These are phyloP conservation scores for Picea glauca DNA, from an alignment of 75 land plant genomes.

Conservation along the genomic window DNA sequence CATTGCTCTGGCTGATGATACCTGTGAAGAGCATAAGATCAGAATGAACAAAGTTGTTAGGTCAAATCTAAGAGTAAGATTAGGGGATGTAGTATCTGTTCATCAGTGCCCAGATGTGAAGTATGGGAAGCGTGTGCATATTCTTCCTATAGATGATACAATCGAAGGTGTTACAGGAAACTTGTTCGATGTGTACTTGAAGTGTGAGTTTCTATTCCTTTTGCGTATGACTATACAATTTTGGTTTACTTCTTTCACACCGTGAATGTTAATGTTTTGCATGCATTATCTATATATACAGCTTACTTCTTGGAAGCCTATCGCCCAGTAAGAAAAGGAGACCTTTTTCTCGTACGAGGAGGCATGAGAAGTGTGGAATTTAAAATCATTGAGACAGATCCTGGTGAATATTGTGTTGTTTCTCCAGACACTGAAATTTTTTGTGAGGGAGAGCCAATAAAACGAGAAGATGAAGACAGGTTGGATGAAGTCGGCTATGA, in stretches of 20 bases:
- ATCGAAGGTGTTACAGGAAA: slow-evolving; percentile 79
- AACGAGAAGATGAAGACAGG: slow-evolving; percentile 33
- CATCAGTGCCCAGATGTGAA: slow-evolving; percentile 85
- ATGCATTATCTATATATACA: not conserved
- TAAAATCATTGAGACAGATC: slow-evolving; percentile 42
- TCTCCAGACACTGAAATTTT: slow-evolving; percentile 45
- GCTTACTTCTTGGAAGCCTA: slow-evolving; percentile 48
- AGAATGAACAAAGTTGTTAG: slow-evolving; percentile 89
- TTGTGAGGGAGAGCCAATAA: slow-evolving; percentile 37
- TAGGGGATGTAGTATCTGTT: slow-evolving; percentile 84
- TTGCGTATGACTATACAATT: not conserved
- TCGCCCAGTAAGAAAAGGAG: slow-evolving; percentile 35
- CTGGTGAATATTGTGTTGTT: slow-evolving; percentile 37
- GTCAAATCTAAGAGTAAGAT: slow-evolving; percentile 72
- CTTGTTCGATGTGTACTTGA: slow-evolving; percentile 75
- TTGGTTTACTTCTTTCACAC: not conserved
- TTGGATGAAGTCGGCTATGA: slow-evolving; percentile 44
- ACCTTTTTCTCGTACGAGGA: slow-evolving; percentile 33
- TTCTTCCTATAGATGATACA: slow-evolving; percentile 80
- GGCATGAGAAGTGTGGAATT: slow-evolving; percentile 45
- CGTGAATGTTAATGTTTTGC: not conserved
- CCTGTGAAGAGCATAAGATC: slow-evolving; percentile 84
- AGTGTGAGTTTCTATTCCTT: slow-evolving; percentile 26
- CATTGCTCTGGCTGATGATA: slow-evolving; percentile 80
- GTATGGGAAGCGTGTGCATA: slow-evolving; percentile 77